These are phyloP conservation scores for Thalassiosira exigua DNA, from an alignment of 352 stramenopile species.

Conservation along the genomic window DNA sequence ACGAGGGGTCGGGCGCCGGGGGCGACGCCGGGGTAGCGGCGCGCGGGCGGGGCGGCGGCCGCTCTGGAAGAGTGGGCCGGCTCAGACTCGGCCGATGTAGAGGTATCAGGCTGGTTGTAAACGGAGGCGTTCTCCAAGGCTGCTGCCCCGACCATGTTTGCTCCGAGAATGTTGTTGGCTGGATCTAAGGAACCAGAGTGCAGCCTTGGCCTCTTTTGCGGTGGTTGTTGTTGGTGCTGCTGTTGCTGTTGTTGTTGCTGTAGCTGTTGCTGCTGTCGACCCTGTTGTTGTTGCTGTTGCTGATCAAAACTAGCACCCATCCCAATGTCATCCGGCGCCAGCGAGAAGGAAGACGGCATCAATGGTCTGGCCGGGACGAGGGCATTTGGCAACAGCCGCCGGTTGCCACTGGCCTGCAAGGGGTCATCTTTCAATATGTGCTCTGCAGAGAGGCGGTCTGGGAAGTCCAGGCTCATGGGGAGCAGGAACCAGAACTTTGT, in stretches of 20 bases:
- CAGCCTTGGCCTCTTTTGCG: slow-evolving; percentile 25
- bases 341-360: slow-evolving; percentile 4
- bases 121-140: not conserved
- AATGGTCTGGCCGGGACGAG: not conserved
- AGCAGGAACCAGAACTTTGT: slow-evolving; percentile 67
- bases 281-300: slow-evolving; percentile 14
- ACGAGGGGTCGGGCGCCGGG: slow-evolving; percentile 39
- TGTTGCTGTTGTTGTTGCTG: slow-evolving; percentile 16
- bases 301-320: not conserved
- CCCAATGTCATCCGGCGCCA: not conserved
- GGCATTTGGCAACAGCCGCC: not conserved
- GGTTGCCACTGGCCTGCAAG: not conserved
- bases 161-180: slow-evolving; percentile 6
- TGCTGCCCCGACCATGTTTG: not conserved
- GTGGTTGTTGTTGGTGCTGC: slow-evolving; percentile 6
- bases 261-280: slow-evolving; percentile 14
- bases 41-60: not conserved
- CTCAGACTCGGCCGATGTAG: not conserved
- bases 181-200: not conserved
- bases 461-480: slow-evolving; percentile 56
- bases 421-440: slow-evolving; percentile 36
- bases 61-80: not conserved
- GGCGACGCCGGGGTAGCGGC: slow-evolving; percentile 42
- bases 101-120: slow-evolving; percentile 1
- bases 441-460: slow-evolving; percentile 43